phyloP scores from a whole-genome alignment of 2,329 filamentous ascomycete species.

The Colletotrichum nymphaeae region DNA sequence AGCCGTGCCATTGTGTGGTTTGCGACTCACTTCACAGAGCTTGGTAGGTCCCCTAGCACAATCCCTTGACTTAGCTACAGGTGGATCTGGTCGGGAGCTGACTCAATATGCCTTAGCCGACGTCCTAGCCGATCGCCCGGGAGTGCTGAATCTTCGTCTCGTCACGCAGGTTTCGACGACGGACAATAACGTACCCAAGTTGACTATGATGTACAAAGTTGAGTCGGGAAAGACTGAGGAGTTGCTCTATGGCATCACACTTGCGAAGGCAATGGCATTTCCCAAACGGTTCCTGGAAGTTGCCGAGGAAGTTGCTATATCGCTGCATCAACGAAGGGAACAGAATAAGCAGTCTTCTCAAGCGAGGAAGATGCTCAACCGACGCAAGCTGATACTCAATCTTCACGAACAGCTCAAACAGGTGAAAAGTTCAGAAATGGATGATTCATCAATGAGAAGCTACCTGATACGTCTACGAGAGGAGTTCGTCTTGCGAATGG shows the following conservation, averaged over 20 bases:
- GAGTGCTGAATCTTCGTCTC: constrained; percentile 87
- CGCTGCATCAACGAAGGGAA: constrained; percentile 68
- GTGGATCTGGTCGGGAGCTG: constrained; percentile 21
- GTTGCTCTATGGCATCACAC: constrained; percentile 83
- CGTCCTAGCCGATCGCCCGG: constrained; percentile 79
- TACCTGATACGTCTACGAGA: constrained; percentile 77
- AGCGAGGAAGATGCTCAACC: constrained; percentile 68
- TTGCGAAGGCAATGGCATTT: constrained; percentile 81
- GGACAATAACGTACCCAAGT: constrained; percentile 64
- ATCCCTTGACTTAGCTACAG: not conserved
- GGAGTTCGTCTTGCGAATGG: constrained; percentile 81
- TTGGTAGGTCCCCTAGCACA: constrained; percentile 56
- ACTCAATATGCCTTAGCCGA: constrained; percentile 57
- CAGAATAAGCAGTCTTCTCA: constrained; percentile 69
- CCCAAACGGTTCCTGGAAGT: constrained; percentile 74
- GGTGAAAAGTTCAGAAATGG: constrained; percentile 72
- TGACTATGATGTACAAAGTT: constrained; percentile 92
- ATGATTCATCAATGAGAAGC: constrained; percentile 68
- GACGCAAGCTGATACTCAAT: constrained; percentile 78
- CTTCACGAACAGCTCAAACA: constrained; percentile 80
- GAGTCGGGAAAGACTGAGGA: constrained; percentile 77
- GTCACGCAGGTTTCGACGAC: constrained; percentile 71
- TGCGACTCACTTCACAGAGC: constrained; percentile 89
- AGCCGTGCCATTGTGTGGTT: constrained; percentile 89
- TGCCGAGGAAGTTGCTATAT: constrained; percentile 74